A percentile compares a stretch with the other conserved stretches of the same genome.
phyloP scores from a whole-genome alignment of 805 yeast genomes.

The Kuraishia capsulata region DNA sequence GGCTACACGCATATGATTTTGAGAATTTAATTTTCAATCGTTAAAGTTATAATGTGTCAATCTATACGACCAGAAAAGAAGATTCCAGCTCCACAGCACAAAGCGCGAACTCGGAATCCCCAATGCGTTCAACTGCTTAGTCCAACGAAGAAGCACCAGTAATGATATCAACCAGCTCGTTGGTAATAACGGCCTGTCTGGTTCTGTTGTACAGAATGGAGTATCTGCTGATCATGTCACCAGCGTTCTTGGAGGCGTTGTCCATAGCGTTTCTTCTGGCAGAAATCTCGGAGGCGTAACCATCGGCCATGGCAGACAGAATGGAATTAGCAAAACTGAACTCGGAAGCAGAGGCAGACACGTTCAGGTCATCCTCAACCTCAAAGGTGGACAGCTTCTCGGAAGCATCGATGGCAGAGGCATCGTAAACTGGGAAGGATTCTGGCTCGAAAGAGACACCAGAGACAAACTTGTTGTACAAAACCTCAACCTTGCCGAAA shows the following conservation, averaged over 20 bases:
- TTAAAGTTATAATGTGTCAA: too few relatives aligned
- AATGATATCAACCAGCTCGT: constrained; percentile 98
- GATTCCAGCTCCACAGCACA: too few relatives aligned
- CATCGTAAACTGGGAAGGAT: constrained; percentile 53
- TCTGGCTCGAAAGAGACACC: constrained; percentile 90
- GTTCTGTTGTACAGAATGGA: constrained; percentile 98
- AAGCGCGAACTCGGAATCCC: too few relatives aligned
- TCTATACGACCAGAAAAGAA: too few relatives aligned
- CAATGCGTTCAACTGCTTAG: too few relatives aligned
- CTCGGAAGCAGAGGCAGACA: constrained; percentile 67
- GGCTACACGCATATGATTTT: too few relatives aligned
- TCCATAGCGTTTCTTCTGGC: constrained; percentile 99
- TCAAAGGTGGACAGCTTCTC: constrained; percentile 81
- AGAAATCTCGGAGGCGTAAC: constrained; percentile 94
- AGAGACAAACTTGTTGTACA: constrained; percentile 80
- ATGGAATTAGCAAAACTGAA: constrained; percentile 86
- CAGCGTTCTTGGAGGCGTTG: constrained; percentile 98
- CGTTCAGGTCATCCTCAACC: constrained; percentile 57
- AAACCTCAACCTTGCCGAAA: constrained; percentile 71
- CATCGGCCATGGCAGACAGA: constrained; percentile 90
- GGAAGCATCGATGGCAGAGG: constrained; percentile 68
- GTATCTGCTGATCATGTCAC: constrained; percentile 95
- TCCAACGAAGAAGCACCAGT: constrained; percentile 99
- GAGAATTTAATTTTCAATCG: too few relatives aligned
- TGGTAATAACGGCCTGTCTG: constrained; percentile 98